These are phyloP conservation scores for Podosphaera xanthii DNA, from an alignment of 2,329 filamentous ascomycete genomes.

Conservation along the genomic window DNA sequence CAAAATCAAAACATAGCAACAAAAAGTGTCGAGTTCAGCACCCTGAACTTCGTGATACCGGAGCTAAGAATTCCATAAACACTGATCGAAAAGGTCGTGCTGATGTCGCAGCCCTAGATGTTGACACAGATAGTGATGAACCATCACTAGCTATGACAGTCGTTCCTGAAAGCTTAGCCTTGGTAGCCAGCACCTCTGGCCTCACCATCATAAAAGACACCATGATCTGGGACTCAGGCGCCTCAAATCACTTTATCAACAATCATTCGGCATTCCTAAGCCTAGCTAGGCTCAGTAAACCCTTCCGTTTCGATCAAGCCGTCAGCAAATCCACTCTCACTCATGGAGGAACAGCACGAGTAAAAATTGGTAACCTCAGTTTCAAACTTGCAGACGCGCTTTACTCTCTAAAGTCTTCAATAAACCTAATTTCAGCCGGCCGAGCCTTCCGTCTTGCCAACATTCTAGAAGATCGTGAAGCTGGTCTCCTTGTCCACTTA, in stretches of 20 bases:
- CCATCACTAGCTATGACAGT: neutral
- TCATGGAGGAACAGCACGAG: neutral
- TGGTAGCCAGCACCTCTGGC: neutral
- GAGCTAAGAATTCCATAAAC: neutral
- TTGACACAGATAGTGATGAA: neutral
- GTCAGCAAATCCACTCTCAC: no score
- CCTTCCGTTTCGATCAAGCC: no score
- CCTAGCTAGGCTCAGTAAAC: no score
- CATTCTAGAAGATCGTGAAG: neutral
- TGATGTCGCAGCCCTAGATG: neutral
- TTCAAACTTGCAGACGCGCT: neutral
- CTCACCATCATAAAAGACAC: neutral
- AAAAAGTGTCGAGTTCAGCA: neutral
- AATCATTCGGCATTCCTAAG: neutral
- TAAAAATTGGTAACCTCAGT: neutral
- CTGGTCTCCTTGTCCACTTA: neutral
- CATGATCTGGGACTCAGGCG: neutral
- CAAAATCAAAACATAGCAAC: neutral
- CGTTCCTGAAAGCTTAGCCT: neutral
- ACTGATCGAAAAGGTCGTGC: neutral
- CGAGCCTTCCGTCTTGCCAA: neutral
- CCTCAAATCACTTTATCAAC: slow-evolving; percentile 1
- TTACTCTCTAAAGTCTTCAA: neutral
- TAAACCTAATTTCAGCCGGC: neutral
- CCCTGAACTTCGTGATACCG: neutral